Conservation (phyloP, 2,329 filamentous ascomycete genomes). For the Exophiala phaeomuriformis region DNA sequence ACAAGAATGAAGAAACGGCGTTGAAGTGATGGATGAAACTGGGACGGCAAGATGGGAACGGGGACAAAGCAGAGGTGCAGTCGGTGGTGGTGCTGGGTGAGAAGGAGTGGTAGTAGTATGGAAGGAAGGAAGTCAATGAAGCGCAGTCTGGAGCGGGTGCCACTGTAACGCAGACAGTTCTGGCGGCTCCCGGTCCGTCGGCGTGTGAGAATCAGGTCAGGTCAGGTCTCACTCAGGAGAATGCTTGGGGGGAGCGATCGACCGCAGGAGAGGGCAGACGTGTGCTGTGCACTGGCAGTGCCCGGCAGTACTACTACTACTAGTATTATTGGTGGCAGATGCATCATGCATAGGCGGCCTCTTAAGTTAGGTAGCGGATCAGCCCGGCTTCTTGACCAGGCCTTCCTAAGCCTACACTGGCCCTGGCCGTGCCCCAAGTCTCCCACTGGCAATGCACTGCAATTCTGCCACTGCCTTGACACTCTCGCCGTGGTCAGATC, state of each 20-base stretch:
- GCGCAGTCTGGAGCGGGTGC: not conserved
- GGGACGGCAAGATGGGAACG: constrained; percentile 1
- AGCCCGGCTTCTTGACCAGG: not conserved
- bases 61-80: constrained; percentile 1
- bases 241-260: too few relatives aligned
- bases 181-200: not conserved
- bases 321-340: too few relatives aligned
- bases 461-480: too few relatives aligned
- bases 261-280: too few relatives aligned
- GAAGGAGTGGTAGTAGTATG: constrained; percentile 8
- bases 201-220: not conserved
- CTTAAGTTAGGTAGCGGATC: not conserved
- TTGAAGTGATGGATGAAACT: constrained; percentile 6
- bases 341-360: not conserved
- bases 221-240: too few relatives aligned
- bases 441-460: too few relatives aligned
- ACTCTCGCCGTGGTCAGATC: too few relatives aligned
- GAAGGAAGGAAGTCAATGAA: constrained; percentile 7
- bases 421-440: too few relatives aligned
- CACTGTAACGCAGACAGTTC: not conserved
- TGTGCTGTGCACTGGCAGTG: too few relatives aligned
- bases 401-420: not conserved
- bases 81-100: constrained; percentile 3
- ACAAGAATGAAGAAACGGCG: constrained; percentile 9
- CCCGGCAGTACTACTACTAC: too few relatives aligned